Base-by-base conservation (phyloP, 1,139 yeast species). In the Blastobotrys serpentis region DNA sequence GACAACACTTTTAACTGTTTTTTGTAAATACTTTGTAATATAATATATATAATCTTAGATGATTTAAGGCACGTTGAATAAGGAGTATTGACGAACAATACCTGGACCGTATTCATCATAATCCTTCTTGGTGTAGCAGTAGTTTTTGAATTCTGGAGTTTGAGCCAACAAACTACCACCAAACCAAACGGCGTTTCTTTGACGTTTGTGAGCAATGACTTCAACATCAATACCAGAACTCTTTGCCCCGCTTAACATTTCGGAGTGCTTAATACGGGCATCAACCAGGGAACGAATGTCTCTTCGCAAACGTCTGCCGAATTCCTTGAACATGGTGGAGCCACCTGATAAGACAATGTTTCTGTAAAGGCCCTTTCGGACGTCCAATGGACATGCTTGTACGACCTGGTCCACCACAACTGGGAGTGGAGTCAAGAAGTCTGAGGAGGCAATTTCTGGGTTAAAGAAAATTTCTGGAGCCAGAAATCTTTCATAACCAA, bases 401-500 rank as follows among this genome's bases (percentile, higher is more conserved):
- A 94, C 90, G 16, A 92, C 97, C 59, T 82, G 87, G 69, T 94
- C 99, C 45, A 94, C 98, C 13, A 88, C 95, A 13, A 80, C 82
- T 41, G 99, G 98, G 55, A 94, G 78, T 40, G 99, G 99, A 2
- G 97, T 92, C 61, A 94, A 74, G 74, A 85, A 94, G 68, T 94
- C 98, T 13, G 95, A 83, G 6, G 96, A 85, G 48, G 95, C 94
- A 59, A 94, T 92, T 69, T 94, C 99, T 11, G 98, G 98, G 66
- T 88, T 89, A 79, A 94, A 94, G 72, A 94, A 94, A 61, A 94
- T 92, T 70, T 94, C 99, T 17, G 98, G 98, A 0, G 98, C 99
- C 68, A 94, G 78, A 68, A 92, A 92, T 59, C 98, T 78, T 72
- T 92, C 99, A 69, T 92, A 92, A 42, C 98, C 99, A 52, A 92